Base-by-base conservation (phyloP, 352 stramenopile species). In the Pythium sp. region DNA sequence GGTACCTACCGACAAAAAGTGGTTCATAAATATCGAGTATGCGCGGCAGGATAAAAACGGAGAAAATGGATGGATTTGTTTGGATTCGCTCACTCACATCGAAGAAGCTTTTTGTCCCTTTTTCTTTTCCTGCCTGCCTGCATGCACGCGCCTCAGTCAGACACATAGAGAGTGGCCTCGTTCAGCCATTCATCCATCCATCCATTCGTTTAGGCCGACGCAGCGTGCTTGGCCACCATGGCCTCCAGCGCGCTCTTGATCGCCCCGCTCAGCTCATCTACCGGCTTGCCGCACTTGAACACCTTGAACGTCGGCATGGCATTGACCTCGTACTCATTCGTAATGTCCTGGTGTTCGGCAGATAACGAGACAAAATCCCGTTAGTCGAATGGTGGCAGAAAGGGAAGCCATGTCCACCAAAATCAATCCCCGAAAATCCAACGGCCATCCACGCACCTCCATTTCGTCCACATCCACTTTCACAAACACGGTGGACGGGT, bases 271-370 rank as follows among this genome's bases (percentile, higher is more conserved):
- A 98, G 72, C 76, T 97, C 81, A 46, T 97, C 87, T 4, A 98
- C 86, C 63, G 91, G 94, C n/a, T 81, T 82, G 58, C 92, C 91
- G 32, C 79, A 69, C 74, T 97, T 97, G 76, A 90, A 98, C 58
- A 98, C 86, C 69, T 98, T 93, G 74, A 98, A 98, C 26, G 91
- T 98, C 12, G 94, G 95, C 86, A 98, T 94, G 36, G 86, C 82
- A 34, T 75, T 78, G 56, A 98, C 88, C 6, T 85, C 82, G 65
- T 80, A 91, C 41, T 73, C 67, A 54, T 81, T 73, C 20, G 84
- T 80, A 51, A 96, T 73, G n/a, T 83, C 79, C 65, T 94, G 43
- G 56, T 34, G 8, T 15, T 32, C 12, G 38, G 12, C 38, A 46
- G 38, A 46, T 20, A 46, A 58, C n/a, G 26, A 46, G 5, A 2